Base-by-base conservation (phyloP, 257 asterid genomes). In the Leonotis leonurus region DNA sequence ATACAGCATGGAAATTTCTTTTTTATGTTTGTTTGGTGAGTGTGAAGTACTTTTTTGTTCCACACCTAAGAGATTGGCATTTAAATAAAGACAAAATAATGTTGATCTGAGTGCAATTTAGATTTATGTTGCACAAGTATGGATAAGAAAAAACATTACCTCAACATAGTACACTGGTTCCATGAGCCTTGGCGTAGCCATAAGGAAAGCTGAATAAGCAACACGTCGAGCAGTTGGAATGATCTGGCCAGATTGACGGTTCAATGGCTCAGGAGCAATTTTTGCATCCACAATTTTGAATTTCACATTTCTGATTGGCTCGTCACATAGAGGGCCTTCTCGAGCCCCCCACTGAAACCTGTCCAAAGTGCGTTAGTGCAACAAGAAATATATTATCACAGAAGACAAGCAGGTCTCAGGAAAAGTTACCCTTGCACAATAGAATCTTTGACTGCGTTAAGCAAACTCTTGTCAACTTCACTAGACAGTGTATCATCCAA, bases 291-390 rank as follows among this genome's bases (percentile, higher is more conserved):
- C 99, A 53, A 89, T 92, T 74, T 92, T 89, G 78, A 92, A 92
- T 71, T 92, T 92, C 18, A 92, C 99, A 68, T 89, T 89, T 77
- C 99, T 84, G 55, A 92, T 92, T 45, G 99, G 99, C 83, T 92
- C 99, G 22, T 92, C 99, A 58, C 99, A 92, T 5, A 92, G 93
- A 10, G 99, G 99, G 18, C 99, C 99, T 76, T 92, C 99, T 54
- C 99, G 88, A 71, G 99, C 99, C 21, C 99, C 99, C 99, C 99
- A 92, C 48, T 92, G 99, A 60, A 92, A 92, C 77, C 99, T 92
- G 93, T 69, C 46, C 64, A 69, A 12, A 52, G 45, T 27, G 62
- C 45, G 63, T 78, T 63, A 70, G 43, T 40, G 39, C 44, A 65
- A 21, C 53, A 57, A 7, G 39, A 45, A 18, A 32, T 60, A 40